Conservation (phyloP, 352 stramenopile genomes). For the Pythium brassicae region DNA sequence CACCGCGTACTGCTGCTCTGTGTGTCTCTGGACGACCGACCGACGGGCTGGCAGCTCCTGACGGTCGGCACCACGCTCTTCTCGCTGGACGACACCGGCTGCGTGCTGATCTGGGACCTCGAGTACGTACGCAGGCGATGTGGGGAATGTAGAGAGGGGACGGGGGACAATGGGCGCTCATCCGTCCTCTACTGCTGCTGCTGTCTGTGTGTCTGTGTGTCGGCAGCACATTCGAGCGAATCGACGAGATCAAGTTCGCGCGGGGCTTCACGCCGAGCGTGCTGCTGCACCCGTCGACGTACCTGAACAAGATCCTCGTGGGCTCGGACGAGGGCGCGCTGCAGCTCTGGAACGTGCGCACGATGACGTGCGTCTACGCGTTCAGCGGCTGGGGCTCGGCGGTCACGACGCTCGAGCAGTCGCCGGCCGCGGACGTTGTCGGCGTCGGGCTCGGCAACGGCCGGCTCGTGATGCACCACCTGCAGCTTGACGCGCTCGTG, state of each 20-base stretch:
- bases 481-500: slow-evolving; percentile 80
- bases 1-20: neutral
- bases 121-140: too few relatives aligned
- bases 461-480: slow-evolving; percentile 80
- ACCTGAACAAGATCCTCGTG: slow-evolving; percentile 94
- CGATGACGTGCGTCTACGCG: slow-evolving; percentile 85
- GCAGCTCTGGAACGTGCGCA: slow-evolving; percentile 90
- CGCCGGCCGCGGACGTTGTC: slow-evolving; percentile 87
- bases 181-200: too few relatives aligned
- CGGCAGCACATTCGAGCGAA: slow-evolving; percentile 44
- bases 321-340: slow-evolving; percentile 77
- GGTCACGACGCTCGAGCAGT: slow-evolving; percentile 80
- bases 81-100: slow-evolving; percentile 58
- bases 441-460: slow-evolving; percentile 82
- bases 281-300: slow-evolving; percentile 90
- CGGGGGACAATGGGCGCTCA: too few relatives aligned
- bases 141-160: too few relatives aligned
- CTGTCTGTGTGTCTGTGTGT: too few relatives aligned
- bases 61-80: slow-evolving; percentile 64
- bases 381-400: slow-evolving; percentile 72
- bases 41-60: slow-evolving; percentile 22
- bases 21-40: neutral
- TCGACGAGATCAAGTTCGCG: slow-evolving; percentile 56
- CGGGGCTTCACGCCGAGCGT: slow-evolving; percentile 58
- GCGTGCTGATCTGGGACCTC: slow-evolving; percentile 60